Evolutionary conservation across 179 eudicot genomes (phyloP), one percentile per base, ranked within the genome.

Genomic region (Spergularia azorica): DNA sequence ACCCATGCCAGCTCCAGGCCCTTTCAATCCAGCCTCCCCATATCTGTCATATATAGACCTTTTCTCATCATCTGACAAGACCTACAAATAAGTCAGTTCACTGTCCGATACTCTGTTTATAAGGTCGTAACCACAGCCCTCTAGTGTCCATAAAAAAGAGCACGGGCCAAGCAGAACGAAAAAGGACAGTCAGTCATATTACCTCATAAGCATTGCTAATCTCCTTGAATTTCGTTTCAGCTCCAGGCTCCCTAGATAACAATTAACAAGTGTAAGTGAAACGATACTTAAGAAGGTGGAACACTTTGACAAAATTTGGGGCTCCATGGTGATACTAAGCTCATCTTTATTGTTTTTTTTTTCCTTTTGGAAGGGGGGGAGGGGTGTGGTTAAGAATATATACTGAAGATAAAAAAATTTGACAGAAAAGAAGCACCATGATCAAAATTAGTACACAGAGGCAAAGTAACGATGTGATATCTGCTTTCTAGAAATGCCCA

Each of bases 11-110:
- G 83, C 93, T 60, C 85, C 97, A 70, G 87, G 90, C 56, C 99
- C 97, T 86, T 93, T 95, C 62, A 95, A 96, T 70, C 97, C 99
- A 50, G 95, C 99, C 88, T 95, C 99, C 52, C 99, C 99, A 75
- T 89, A 95, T 79, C 74, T 87, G 79, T 95, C 99, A 78, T 95
- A 95, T 76, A 95, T 91, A 51, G 97, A 88, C 72, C 94, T 94
- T 82, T 93, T 93, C 84, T 95, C 97, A 85, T 95, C 99, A 82
- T 95, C 99, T 26, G 97, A 93, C 69, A 93, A 85, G 67, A 93
- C 97, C 98, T 93, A 91, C 57, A 71, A 14, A 20, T 46, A 32
- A 63, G 57, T 60, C 55, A 21, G 11, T 38, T 32, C 46, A 26
- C 72, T 16, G 59, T 20, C 70, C 17, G 66, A n/a, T 38, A 57